phyloP scores from a whole-genome alignment of 1,284 basidiomycete genomes.

The Ustilago shanxiensis region DNA sequence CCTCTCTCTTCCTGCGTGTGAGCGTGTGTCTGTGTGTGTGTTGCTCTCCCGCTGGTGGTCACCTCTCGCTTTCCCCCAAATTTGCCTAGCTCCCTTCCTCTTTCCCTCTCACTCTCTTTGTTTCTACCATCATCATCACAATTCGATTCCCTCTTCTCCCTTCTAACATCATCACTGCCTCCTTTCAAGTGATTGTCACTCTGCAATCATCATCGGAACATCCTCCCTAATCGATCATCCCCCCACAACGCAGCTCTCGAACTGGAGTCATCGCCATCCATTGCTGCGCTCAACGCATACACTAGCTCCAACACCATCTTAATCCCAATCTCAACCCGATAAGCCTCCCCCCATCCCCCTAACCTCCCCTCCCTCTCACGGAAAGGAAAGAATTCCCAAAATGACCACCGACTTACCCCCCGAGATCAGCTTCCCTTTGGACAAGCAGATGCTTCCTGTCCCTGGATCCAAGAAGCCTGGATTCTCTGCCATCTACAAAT shows the following conservation, averaged over 20 bases:
- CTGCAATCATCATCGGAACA: neutral
- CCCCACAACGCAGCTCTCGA: too few species aligned
- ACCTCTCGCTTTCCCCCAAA: neutral
- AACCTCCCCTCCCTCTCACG: neutral
- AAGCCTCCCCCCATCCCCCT: neutral
- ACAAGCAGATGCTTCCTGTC: constrained; percentile 64
- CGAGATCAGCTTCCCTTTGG: constrained; percentile 42
- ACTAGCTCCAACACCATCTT: neutral
- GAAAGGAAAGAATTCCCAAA: neutral
- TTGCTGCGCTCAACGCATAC: neutral
- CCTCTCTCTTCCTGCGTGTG: neutral
- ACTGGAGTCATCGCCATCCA: too few species aligned
- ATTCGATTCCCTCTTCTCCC: neutral
- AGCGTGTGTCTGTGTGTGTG: too few species aligned
- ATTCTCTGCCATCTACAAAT: constrained; percentile 64
- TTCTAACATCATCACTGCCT: neutral
- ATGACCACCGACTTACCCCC: constrained; percentile 45
- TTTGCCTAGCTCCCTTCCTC: neutral
- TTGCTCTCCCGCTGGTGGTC: neutral
- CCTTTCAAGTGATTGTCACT: too few species aligned
- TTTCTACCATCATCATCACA: neutral
- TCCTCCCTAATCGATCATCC: too few species aligned
- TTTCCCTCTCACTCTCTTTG: neutral
- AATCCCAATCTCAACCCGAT: too few species aligned
- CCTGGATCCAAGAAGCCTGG: constrained; percentile 58